These are phyloP conservation scores for Suillus bovinus DNA, from an alignment of 768 basidiomycete genomes.

Conservation along the genomic window DNA sequence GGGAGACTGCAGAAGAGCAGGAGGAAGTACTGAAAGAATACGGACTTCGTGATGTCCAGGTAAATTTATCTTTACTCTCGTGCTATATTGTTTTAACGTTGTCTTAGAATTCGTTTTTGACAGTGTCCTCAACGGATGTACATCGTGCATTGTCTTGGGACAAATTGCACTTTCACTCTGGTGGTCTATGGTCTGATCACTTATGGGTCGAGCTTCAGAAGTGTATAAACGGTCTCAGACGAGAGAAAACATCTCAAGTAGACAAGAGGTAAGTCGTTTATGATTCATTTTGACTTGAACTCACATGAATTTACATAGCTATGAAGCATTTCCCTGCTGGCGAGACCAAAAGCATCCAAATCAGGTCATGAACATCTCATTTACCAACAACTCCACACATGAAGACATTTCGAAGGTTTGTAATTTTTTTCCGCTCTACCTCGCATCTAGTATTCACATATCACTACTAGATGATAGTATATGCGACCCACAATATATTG, in stretches of 20 bases:
- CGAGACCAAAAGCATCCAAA: not conserved
- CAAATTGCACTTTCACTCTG: slow-evolving; percentile 37
- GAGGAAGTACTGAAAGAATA: not conserved
- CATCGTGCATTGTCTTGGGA: slow-evolving; percentile 38
- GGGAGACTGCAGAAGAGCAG: not conserved
- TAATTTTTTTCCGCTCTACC: not conserved
- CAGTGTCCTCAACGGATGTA: slow-evolving; percentile 34
- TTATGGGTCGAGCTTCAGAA: slow-evolving; percentile 19
- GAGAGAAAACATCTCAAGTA: slow-evolving; percentile 6
- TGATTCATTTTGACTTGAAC: not conserved
- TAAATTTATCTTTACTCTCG: not conserved
- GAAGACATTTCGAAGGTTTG: not conserved
- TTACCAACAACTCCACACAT: not conserved
- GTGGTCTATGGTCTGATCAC: not conserved
- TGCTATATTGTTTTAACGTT: not conserved
- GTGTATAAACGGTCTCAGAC: slow-evolving; percentile 15
- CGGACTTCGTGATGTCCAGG: not conserved
- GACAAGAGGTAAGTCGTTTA: slow-evolving; percentile 17
- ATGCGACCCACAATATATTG: not conserved
- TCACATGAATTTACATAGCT: not conserved
- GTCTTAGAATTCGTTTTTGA: slow-evolving; percentile 35
- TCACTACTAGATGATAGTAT: not conserved
- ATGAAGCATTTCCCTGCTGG: not conserved
- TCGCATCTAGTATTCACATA: not conserved
- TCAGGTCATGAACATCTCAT: not conserved